phyloP scores from a whole-genome alignment of 1,284 basidiomycete genomes.

The Gymnopus androsaceus region DNA sequence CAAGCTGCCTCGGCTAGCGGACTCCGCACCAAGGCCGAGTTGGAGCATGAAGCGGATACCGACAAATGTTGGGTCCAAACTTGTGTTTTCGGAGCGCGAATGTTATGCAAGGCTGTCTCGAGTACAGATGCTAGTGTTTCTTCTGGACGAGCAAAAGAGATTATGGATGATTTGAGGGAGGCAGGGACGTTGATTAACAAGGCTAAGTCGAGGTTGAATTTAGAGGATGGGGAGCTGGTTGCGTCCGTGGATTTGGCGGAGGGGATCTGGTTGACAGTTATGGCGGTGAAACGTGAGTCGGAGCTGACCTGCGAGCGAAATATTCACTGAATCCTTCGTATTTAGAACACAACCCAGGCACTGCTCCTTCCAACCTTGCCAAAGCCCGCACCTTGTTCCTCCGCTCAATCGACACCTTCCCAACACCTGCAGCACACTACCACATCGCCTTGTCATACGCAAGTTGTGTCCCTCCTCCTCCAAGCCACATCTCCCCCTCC shows the following conservation, averaged over 20 bases:
- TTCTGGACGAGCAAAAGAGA: constrained; percentile 28
- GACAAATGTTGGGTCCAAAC: constrained; percentile 62
- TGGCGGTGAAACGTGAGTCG: constrained; percentile 60
- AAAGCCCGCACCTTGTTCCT: constrained; percentile 62
- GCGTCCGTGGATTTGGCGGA: constrained; percentile 65
- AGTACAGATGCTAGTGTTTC: neutral
- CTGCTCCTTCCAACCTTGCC: constrained; percentile 60
- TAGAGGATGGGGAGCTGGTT: constrained; percentile 45
- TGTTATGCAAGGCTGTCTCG: constrained; percentile 56
- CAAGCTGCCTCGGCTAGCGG: constrained; percentile 56
- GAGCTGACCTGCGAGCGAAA: too few relatives aligned
- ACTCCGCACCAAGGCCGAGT: neutral
- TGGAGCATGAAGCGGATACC: constrained; percentile 37
- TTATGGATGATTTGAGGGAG: constrained; percentile 55
- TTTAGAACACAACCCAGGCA: constrained; percentile 65
- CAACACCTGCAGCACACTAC: constrained; percentile 70
- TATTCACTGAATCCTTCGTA: too few relatives aligned
- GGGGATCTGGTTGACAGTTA: constrained; percentile 62
- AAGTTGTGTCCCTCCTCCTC: constrained; percentile 62
- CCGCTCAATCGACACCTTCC: constrained; percentile 53
- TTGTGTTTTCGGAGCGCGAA: constrained; percentile 71
- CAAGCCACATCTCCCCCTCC: constrained; percentile 46
- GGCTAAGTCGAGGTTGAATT: constrained; percentile 53
- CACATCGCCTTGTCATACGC: constrained; percentile 81
- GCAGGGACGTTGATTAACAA: constrained; percentile 58